Evolutionary conservation across 495 filamentous ascomycete genomes (phyloP).

Genomic region (Neurospora sp.): DNA sequence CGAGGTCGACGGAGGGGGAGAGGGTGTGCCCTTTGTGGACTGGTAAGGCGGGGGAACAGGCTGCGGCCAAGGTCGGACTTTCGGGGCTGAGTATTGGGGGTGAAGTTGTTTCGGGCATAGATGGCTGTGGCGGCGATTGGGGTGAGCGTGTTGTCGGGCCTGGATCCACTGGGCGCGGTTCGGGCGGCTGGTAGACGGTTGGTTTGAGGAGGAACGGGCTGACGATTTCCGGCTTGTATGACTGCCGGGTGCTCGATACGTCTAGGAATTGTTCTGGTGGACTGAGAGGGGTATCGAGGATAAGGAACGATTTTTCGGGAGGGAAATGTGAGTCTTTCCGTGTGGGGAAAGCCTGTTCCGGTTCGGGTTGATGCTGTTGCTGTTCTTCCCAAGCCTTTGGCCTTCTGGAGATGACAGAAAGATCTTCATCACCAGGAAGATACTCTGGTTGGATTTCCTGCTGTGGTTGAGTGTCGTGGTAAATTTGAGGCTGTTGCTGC

Average conservation of each 20-base stretch:
- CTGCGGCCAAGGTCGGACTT: conserved; percentile 15
- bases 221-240: conserved; percentile 12
- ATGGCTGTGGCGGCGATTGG: background rate
- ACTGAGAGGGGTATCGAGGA: conserved; percentile 33
- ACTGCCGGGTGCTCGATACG: background rate
- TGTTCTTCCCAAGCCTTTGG: background rate
- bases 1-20: conserved; percentile 16
- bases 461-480: background rate
- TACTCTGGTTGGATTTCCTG: background rate
- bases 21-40: conserved; percentile 19
- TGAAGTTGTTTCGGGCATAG: background rate
- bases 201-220: conserved; percentile 10
- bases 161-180: conserved; percentile 14
- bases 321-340: conserved; percentile 23
- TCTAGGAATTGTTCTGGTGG: conserved; percentile 11
- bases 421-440: background rate
- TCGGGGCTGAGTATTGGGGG: conserved; percentile 3
- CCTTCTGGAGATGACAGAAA: background rate
- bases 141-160: conserved; percentile 14
- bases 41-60: conserved; percentile 14
- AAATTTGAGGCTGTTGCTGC: conserved; percentile 3
- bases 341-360: background rate
- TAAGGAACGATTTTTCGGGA: conserved; percentile 33
- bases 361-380: background rate
- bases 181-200: conserved; percentile 31